Evolutionary conservation across 331 rosid species (phyloP).

Genomic region (Acacia concinna): DNA sequence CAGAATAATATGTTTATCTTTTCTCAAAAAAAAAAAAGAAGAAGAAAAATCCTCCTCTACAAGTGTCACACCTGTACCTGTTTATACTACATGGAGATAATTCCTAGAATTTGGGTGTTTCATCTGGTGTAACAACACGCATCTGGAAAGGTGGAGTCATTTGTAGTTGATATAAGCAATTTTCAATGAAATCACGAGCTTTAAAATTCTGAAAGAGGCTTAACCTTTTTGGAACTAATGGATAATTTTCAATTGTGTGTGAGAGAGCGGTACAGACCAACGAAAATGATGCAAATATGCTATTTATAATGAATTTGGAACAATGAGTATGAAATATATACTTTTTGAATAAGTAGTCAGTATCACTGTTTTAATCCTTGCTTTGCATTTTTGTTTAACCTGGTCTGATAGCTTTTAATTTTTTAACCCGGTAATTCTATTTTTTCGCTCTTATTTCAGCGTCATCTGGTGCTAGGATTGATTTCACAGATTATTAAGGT

Average conservation of each 20-base stretch:
- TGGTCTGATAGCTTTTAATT: constrained; percentile 3
- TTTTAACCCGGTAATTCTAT: background rate
- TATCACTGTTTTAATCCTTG: background rate
- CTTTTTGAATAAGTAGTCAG: background rate
- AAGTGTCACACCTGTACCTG: background rate
- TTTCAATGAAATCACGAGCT: background rate
- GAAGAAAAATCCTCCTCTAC: too few relatives aligned
- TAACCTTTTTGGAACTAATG: constrained; percentile 1
- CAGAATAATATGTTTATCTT: too few relatives aligned
- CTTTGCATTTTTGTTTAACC: background rate
- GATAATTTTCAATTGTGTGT: background rate
- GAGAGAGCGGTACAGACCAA: background rate
- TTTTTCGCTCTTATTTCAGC: constrained; percentile 57
- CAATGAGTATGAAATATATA: too few relatives aligned
- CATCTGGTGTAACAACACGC: background rate
- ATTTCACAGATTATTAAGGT: constrained; percentile 98
- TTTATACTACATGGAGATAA: background rate
- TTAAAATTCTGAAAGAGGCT: background rate
- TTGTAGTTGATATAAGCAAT: background rate
- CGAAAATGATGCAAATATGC: background rate
- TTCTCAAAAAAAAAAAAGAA: too few relatives aligned
- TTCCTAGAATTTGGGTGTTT: background rate
- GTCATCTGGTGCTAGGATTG: constrained; percentile 94
- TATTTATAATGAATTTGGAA: background rate
- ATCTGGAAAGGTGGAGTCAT: background rate